Evolutionary conservation across 352 stramenopile genomes (phyloP).

Genomic region (Peronospora belbahrii): DNA sequence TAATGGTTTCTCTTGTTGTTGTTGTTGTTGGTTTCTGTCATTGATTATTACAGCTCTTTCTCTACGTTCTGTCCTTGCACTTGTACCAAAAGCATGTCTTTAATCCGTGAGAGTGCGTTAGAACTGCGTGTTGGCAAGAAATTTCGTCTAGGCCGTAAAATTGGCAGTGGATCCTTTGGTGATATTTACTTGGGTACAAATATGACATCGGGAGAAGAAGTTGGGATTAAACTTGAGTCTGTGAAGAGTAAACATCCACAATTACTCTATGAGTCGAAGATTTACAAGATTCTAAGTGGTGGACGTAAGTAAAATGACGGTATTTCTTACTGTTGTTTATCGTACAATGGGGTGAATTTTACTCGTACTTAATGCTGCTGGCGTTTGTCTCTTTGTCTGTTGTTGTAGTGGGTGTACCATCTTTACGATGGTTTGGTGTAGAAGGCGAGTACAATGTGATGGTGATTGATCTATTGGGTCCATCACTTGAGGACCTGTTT

Average conservation of each 20-base stretch:
- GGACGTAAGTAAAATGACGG: conserved; percentile 89
- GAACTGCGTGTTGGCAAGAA: conserved; percentile 99
- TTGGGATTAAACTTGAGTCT: conserved; percentile 99
- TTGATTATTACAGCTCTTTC: conserved; percentile 10
- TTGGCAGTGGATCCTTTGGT: conserved; percentile 98
- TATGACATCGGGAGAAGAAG: conserved; percentile 97
- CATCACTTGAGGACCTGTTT: conserved; percentile 87
- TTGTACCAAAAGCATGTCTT: conserved; percentile 37
- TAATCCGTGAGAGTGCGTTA: conserved; percentile 70
- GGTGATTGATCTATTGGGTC: conserved; percentile 98
- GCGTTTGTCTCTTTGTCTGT: conserved; percentile 18
- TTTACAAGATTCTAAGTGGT: conserved; percentile 99
- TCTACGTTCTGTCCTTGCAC: conserved; percentile 3
- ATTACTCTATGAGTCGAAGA: conserved; percentile 99
- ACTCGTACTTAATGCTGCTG: not conserved
- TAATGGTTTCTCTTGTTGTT: conserved; percentile 6
- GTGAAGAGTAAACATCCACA: conserved; percentile 97
- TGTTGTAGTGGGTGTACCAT: conserved; percentile 93
- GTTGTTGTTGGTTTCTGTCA: too few species aligned
- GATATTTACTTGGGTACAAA: conserved; percentile 99
- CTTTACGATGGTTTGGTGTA: conserved; percentile 98
- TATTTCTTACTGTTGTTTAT: not conserved
- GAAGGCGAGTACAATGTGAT: conserved; percentile 99
- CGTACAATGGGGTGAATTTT: too few species aligned
- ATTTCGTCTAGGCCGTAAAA: conserved; percentile 98